Evolutionary conservation across 1,284 basidiomycete genomes (phyloP).

Genomic region (Kwoniella shivajii): DNA sequence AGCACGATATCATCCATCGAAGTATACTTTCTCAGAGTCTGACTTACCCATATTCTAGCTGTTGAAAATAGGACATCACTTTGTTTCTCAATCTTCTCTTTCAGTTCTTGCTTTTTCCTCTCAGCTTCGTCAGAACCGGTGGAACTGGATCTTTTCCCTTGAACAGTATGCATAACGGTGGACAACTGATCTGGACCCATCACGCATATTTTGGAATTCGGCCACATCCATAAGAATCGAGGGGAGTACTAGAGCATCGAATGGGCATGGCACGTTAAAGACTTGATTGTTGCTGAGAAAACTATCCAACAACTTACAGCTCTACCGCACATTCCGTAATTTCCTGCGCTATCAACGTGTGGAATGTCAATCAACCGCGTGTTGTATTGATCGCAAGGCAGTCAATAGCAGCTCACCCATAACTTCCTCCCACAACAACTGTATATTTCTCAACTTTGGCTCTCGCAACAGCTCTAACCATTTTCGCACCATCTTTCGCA

Average conservation of each 20-base stretch:
- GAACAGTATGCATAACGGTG: constrained; percentile 84
- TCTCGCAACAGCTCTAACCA: constrained; percentile 94
- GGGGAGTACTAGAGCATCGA: constrained; percentile 70
- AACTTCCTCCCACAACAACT: constrained; percentile 91
- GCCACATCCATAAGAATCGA: constrained; percentile 97
- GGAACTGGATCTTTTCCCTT: constrained; percentile 29
- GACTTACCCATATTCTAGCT: constrained; percentile 72
- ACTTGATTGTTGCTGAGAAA: background rate
- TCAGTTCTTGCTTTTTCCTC: constrained; percentile 57
- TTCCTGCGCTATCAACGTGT: constrained; percentile 65
- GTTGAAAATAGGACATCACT: constrained; percentile 83
- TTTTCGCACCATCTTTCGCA: constrained; percentile 96
- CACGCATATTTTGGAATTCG: constrained; percentile 91
- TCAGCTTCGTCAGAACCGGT: constrained; percentile 16
- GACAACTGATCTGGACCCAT: constrained; percentile 94
- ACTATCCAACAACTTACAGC: constrained; percentile 61
- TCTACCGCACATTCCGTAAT: constrained; percentile 89
- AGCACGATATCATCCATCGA: constrained; percentile 16
- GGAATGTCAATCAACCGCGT: constrained; percentile 9
- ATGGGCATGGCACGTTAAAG: constrained; percentile 18
- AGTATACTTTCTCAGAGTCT: constrained; percentile 12
- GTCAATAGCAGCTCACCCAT: constrained; percentile 58
- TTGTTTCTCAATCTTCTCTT: constrained; percentile 81
- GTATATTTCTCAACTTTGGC: constrained; percentile 93
- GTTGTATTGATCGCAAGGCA: background rate